Conservation (phyloP, 495 filamentous ascomycete genomes). For the Neurospora sp. region DNA sequence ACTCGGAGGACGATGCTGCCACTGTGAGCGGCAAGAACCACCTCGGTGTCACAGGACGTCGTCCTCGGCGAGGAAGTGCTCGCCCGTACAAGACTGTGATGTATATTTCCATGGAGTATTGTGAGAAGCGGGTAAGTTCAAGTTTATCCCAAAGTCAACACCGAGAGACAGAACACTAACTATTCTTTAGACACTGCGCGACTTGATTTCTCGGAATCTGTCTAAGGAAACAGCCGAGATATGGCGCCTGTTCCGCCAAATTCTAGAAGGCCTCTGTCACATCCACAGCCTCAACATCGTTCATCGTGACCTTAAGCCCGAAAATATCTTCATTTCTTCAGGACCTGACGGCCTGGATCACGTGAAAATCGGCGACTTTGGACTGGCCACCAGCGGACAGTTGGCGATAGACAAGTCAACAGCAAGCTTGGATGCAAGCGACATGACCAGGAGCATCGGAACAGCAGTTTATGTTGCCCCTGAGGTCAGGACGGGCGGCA, state of each 20-base stretch:
- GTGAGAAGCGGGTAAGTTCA: slow-evolving; percentile 68
- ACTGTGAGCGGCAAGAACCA: slow-evolving; percentile 6
- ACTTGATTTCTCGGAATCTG: slow-evolving; percentile 74
- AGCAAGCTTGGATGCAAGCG: slow-evolving; percentile 38
- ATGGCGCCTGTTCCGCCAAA: slow-evolving; percentile 87
- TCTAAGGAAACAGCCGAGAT: slow-evolving; percentile 61
- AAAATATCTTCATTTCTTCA: slow-evolving; percentile 80
- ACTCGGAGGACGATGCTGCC: slow-evolving; percentile 13
- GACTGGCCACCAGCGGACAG: slow-evolving; percentile 82
- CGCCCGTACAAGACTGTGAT: slow-evolving; percentile 31
- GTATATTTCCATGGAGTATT: slow-evolving; percentile 81
- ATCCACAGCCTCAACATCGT: slow-evolving; percentile 89
- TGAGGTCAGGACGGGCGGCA: slow-evolving; percentile 65
- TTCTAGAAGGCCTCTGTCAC: slow-evolving; percentile 81
- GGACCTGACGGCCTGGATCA: slow-evolving; percentile 65
- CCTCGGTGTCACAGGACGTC: slow-evolving; percentile 11
- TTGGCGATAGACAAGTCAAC: slow-evolving; percentile 56
- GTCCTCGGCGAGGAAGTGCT: slow-evolving; percentile 19
- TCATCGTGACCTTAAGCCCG: slow-evolving; percentile 94
- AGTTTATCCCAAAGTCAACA: background rate
- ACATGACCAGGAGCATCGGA: slow-evolving; percentile 79
- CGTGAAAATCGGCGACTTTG: slow-evolving; percentile 94
- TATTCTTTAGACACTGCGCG: slow-evolving; percentile 63
- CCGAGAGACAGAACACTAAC: background rate
- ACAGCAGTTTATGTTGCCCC: slow-evolving; percentile 92